Percentiles rank a stretch among this genome's conserved stretches.
Conservation (phyloP, 139 green algal species). For the Mesotaenium endlicherianum region DNA sequence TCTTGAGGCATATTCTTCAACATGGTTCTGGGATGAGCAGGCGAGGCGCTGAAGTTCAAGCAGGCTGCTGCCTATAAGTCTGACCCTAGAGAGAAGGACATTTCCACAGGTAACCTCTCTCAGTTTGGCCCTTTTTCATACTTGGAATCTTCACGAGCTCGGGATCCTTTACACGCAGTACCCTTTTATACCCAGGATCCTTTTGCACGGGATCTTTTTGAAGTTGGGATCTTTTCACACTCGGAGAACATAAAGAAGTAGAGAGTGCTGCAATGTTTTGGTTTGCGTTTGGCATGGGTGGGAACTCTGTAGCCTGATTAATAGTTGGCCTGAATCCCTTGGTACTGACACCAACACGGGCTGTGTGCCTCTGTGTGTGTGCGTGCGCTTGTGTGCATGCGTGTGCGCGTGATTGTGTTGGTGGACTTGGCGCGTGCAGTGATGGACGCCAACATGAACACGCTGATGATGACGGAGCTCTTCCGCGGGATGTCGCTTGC, state of each 20-base stretch:
- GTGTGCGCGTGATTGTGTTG: neutral
- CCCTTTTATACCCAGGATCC: neutral
- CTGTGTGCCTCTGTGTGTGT: neutral
- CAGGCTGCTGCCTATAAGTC: neutral
- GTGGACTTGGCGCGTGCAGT: conserved; percentile 54
- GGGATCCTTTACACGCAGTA: neutral
- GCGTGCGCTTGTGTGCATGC: neutral
- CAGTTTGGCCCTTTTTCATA: neutral
- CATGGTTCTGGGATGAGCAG: neutral
- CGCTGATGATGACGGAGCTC: conserved; percentile 97
- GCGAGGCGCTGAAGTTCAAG: neutral
- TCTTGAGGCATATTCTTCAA: neutral
- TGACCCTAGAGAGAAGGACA: no score
- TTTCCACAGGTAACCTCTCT: neutral
- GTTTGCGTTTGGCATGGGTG: neutral
- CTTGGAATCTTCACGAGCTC: neutral
- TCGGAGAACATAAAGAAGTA: neutral
- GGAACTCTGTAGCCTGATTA: neutral
- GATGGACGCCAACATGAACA: conserved; percentile 86
- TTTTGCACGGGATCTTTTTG: neutral
- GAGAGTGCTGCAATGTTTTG: neutral
- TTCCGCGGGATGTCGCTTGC: conserved; percentile 83
- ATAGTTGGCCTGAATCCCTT: neutral
- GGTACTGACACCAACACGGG: neutral
- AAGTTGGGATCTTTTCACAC: neutral